These are phyloP conservation scores for Penicillium riverlandense DNA, from an alignment of 495 filamentous ascomycete species.

Conservation along the genomic window DNA sequence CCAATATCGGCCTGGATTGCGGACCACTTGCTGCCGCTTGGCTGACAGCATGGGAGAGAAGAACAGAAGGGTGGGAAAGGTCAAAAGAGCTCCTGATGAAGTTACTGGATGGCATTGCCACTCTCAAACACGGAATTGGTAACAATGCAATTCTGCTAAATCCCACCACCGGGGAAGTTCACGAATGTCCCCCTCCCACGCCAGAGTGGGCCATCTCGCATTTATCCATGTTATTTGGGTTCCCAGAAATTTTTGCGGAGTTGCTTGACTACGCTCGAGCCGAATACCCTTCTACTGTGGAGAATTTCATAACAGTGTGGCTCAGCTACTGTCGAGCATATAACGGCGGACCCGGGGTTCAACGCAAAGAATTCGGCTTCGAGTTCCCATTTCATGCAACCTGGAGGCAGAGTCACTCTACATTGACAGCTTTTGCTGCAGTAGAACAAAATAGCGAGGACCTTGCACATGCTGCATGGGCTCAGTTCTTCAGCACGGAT, in stretches of 20 bases:
- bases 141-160: constrained; percentile 15
- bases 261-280: constrained; percentile 6
- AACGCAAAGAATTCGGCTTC: constrained; percentile 13
- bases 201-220: constrained; percentile 15
- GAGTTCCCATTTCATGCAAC: constrained; percentile 10
- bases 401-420: constrained; percentile 16
- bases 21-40: constrained; percentile 33
- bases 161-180: constrained; percentile 10
- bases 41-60: constrained; percentile 38
- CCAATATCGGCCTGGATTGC: constrained; percentile 39
- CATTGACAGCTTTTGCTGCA: constrained; percentile 12
- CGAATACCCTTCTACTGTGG: background rate
- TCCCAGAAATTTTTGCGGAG: constrained; percentile 14
- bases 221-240: constrained; percentile 18
- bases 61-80: constrained; percentile 8
- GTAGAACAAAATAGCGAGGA: constrained; percentile 1
- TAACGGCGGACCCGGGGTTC: constrained; percentile 9
- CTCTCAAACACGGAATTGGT: constrained; percentile 12
- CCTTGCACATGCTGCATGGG: constrained; percentile 6
- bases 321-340: constrained; percentile 15
- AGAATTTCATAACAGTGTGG: constrained; percentile 8
- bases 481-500: constrained; percentile 13
- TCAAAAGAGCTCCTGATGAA: constrained; percentile 6
- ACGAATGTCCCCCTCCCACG: constrained; percentile 13
- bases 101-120: constrained; percentile 11